Conservation (phyloP, 164 flowering plant genomes). For the Hamamelis virginiana region DNA sequence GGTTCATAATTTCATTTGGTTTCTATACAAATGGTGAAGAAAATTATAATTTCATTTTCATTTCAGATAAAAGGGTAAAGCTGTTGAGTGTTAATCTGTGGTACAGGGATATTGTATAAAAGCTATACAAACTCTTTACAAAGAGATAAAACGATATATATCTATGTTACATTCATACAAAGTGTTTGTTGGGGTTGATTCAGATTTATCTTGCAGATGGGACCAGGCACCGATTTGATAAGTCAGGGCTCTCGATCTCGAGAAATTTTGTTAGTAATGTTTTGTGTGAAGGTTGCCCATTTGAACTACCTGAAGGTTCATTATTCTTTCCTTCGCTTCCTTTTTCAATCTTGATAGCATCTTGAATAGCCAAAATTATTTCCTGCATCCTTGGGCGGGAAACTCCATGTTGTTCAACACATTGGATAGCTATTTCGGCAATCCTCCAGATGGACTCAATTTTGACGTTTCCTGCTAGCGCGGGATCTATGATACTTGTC, state of each 20-base stretch:
- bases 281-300: constrained; percentile 46
- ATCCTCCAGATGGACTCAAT: constrained; percentile 87
- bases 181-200: not conserved
- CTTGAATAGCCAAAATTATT: constrained; percentile 79
- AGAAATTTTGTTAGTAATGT: constrained; percentile 65
- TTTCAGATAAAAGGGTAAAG: not conserved
- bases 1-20: no score
- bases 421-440: constrained; percentile 82
- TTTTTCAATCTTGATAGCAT: constrained; percentile 75
- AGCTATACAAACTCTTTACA: not conserved
- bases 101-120: no score
- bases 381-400: constrained; percentile 91
- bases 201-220: constrained; percentile 67
- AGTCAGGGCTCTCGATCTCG: constrained; percentile 65
- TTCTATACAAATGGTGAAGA: no score
- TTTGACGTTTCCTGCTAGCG: constrained; percentile 51
- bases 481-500: constrained; percentile 64
- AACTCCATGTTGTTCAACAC: constrained; percentile 63
- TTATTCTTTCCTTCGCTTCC: constrained; percentile 30
- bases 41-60: no score
- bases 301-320: constrained; percentile 40
- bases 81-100: not conserved
- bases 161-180: not conserved
- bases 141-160: not conserved
- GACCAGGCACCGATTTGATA: constrained; percentile 42